A percentile compares a stretch with the other conserved stretches of the same genome.
phyloP scores from a whole-genome alignment of 1,284 basidiomycete genomes.

The Gomphus sp. region DNA sequence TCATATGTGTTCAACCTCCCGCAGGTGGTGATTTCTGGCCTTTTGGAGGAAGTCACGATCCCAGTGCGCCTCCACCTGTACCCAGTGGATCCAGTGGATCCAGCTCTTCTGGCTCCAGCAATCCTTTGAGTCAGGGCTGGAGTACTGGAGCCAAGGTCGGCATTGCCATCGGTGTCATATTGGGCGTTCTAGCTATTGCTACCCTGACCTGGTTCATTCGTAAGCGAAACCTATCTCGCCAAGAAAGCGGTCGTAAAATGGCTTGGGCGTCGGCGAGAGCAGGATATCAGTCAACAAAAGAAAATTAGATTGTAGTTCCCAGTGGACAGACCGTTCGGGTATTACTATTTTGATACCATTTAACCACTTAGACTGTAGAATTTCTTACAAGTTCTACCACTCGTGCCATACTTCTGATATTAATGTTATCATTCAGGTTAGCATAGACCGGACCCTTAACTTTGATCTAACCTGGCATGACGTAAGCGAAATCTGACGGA shows the following conservation, averaged over 20 bases:
- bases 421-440: not conserved
- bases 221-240: slow-evolving; percentile 25
- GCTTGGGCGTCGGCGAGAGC: not conserved
- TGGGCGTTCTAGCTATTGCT: slow-evolving; percentile 32
- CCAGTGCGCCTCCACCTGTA: slow-evolving; percentile 14
- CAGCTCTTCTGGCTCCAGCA: slow-evolving; percentile 11
- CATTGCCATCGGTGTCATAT: slow-evolving; percentile 44
- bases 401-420: not conserved
- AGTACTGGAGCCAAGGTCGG: slow-evolving; percentile 34
- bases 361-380: not conserved
- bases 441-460: not conserved
- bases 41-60: slow-evolving; percentile 44
- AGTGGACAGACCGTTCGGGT: not conserved
- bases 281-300: not conserved
- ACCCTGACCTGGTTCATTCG: slow-evolving; percentile 39
- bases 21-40: slow-evolving; percentile 66
- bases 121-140: slow-evolving; percentile 14
- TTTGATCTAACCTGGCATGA: not conserved
- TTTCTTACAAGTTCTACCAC: not conserved
- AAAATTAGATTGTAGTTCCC: not conserved
- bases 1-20: slow-evolving; percentile 61
- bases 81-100: slow-evolving; percentile 11
- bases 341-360: not conserved
- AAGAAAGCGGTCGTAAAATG: not conserved
- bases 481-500: not conserved